A percentile compares a stretch with the other conserved stretches of the same genome.
Conservation (phyloP, 169 alveolate species). For the Theileria equi region DNA sequence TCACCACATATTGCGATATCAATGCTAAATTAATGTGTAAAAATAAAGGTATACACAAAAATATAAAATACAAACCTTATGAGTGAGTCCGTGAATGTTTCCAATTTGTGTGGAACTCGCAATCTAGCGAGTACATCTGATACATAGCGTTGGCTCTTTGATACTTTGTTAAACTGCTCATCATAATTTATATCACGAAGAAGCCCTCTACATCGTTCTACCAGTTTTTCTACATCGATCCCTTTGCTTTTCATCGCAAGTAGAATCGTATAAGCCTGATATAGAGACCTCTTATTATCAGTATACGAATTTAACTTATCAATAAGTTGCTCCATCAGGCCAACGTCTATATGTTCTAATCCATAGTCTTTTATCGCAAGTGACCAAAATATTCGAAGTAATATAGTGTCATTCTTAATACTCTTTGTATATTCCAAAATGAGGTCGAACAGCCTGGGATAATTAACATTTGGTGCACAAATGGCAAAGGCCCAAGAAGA, state of each 20-base stretch:
- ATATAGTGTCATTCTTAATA: conserved; percentile 4
- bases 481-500: conserved; percentile 50
- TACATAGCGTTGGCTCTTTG: conserved; percentile 51
- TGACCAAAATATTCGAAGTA: conserved; percentile 27
- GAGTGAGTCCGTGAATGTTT: conserved; percentile 44
- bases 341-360: neutral
- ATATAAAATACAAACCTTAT: conserved; percentile 2
- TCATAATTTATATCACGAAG: neutral
- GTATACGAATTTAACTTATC: too few species aligned
- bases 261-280: too few species aligned
- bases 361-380: neutral
- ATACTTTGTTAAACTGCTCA: neutral
- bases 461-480: conserved; percentile 12
- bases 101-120: conserved; percentile 58
- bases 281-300: too few species aligned
- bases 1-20: conserved; percentile 48
- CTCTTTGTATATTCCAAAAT: neutral
- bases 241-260: too few species aligned
- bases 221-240: too few species aligned
- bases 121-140: conserved; percentile 56
- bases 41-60: neutral
- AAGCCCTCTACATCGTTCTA: too few species aligned
- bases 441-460: neutral
- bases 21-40: conserved; percentile 24
- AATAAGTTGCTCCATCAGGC: too few species aligned